Evolutionary conservation across 345 rosid genomes (phyloP), one percentile per base, ranked within the genome.

Genomic region (Abelmoschus esculentus): DNA sequence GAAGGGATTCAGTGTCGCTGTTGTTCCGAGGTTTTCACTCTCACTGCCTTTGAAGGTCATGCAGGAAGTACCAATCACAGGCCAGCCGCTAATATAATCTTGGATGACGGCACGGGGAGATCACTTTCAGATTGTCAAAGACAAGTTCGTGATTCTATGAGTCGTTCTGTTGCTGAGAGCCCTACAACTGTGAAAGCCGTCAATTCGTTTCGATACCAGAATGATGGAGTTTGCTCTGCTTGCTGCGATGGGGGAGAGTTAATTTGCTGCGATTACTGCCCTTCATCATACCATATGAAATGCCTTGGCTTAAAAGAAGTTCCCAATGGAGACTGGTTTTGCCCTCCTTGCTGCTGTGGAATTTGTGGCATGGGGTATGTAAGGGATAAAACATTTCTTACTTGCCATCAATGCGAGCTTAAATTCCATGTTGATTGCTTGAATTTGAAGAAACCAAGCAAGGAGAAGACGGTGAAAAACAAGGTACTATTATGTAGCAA

Each of bases 271-370:
- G 91, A 86, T 69, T 71, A 62, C 4, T 86, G 96, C 70, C 88
- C 88, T 34, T 80, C 93, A 12, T 67, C 83, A 1, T 84, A 77
- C 73, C 85, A 85, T 18, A 19, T 63, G 8, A 36, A 74, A 59
- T 87, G 96, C 71, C 72, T 90, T 5, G 87, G 87, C 22, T 52
- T 90, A 40, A 28, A 76, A 66, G 82, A 19, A 58, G 50, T 89
- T 50, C 19, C 80, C 85, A 7, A 73, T 3, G 97, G 91, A n/a
- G 81, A 86, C 9, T 90, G 98, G 97, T 85, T 87, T 73, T 93
- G 97, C 57, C 88, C 89, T 4, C 81, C 89, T 15, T 93, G 98
- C 72, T 79, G 86, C 32, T 90, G 98, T 44, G 72, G 73, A 32
- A 74, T 85, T 7, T 93, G 97, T 66, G 75, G 75, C 69, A 64